phyloP scores from a whole-genome alignment of 2,329 filamentous ascomycete genomes.

The Alternaria ethzedia region DNA sequence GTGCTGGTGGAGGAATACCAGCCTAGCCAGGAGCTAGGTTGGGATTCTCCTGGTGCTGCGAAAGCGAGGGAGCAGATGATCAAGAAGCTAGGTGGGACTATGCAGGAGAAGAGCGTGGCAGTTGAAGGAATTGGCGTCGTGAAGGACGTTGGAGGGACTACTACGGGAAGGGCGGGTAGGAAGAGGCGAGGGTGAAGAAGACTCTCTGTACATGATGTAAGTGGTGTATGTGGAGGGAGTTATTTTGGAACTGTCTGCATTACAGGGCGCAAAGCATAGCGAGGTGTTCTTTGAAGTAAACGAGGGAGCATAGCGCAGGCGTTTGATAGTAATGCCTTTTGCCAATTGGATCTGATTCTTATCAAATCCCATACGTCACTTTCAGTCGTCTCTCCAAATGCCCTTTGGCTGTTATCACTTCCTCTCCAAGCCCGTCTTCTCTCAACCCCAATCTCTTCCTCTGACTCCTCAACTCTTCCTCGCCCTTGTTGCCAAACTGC shows the following conservation, averaged over 20 bases:
- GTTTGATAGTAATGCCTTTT: not conserved
- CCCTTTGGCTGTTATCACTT: constrained; percentile 62
- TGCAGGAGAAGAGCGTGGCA: constrained; percentile 34
- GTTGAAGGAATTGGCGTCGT: constrained; percentile 43
- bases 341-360: no score
- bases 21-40: constrained; percentile 47
- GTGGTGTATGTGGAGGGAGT: not conserved
- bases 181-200: constrained; percentile 32
- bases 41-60: constrained; percentile 46
- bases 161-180: constrained; percentile 28
- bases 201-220: not conserved
- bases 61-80: constrained; percentile 47
- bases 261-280: constrained; percentile 17
- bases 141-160: constrained; percentile 36
- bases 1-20: constrained; percentile 35
- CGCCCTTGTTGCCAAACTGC: constrained; percentile 44
- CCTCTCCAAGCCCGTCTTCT: constrained; percentile 42
- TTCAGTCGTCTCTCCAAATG: constrained; percentile 64
- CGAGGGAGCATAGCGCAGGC: constrained; percentile 1
- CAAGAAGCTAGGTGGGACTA: constrained; percentile 42
- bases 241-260: constrained; percentile 6
- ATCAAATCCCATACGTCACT: constrained; percentile 61
- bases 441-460: constrained; percentile 53
- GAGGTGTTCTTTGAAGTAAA: constrained; percentile 12
- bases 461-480: constrained; percentile 42